Evolutionary conservation across 139 green algal genomes (phyloP), one percentile per base, ranked within the genome.

Genomic region (Gonium pectorale): DNA sequence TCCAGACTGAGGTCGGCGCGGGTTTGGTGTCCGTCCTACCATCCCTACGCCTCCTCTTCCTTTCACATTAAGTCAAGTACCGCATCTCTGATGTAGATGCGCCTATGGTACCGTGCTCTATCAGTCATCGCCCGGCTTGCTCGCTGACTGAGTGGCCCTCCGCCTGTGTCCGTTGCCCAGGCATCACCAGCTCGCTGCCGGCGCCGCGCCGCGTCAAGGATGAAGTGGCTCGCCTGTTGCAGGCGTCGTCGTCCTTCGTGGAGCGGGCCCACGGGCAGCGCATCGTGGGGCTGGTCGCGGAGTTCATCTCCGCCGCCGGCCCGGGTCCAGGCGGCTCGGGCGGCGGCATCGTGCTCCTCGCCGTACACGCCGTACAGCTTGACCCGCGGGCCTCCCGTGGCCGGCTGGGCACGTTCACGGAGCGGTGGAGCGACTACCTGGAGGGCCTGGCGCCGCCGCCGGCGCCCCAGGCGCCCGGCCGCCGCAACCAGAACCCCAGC

Each of bases 351-450:
- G 54, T 63, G 17, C 86, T 90, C 26, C 43, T 86, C 56, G 81
- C 80, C 1, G 81, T 90, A 22, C 86, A 88, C 67, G 87, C 87
- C 5, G 82, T 89, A 43, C 88, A 91, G 67, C 84, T 83, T 67
- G 88, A 91, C 70, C 33, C 41, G 21, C 79, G 80, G 2, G 63
- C 66, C 63, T 81, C 64, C 11, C 66, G 80, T 8, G 88, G 88
- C 38, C 69, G 88, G 3, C 67, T 91, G 35, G 88, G 83, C 35
- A 91, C 88, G 21, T 91, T 89, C 84, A 91, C 88, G 33, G 87
- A 91, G 49, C 83, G 87, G 7, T 89, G 83, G 87, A 74, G 13
- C 26, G 88, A 91, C 79, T 91, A 87, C 66, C 46, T 86, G 52
- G 62, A 67, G 46, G 88, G 88, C 13, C 63, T 88, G 29, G 88